A percentile compares a stretch with the other conserved stretches of the same genome.
Conservation (phyloP, 371 early-diverging fungal species). For the Mucor velutinosus region DNA sequence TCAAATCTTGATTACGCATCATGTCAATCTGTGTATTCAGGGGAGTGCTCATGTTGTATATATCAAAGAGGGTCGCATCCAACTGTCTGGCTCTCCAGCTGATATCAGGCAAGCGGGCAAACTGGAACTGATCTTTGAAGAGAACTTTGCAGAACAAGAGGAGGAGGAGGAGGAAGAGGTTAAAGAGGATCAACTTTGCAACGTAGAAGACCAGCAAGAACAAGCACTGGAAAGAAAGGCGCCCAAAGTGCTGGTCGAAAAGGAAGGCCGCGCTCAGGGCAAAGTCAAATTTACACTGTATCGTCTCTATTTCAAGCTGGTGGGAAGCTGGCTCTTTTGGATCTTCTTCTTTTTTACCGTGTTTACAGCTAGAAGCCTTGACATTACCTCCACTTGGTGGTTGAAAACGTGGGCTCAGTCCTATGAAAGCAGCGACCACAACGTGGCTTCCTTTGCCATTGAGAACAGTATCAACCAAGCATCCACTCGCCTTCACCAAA, state of each 20-base stretch:
- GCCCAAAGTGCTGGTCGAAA: constrained; percentile 25
- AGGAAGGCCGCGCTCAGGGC: constrained; percentile 43
- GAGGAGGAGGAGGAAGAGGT: neutral
- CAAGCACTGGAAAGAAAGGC: constrained; percentile 11
- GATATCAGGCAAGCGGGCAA: constrained; percentile 49
- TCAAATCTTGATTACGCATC: constrained; percentile 87
- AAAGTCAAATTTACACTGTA: constrained; percentile 49
- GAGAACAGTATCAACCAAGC: neutral
- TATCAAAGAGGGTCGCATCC: constrained; percentile 59
- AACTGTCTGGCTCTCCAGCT: constrained; percentile 42
- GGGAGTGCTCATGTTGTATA: constrained; percentile 68
- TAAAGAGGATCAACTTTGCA: neutral
- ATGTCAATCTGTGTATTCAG: constrained; percentile 75
- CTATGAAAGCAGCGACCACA: constrained; percentile 13
- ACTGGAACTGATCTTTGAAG: constrained; percentile 14
- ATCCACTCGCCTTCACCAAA: neutral
- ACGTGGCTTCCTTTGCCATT: neutral
- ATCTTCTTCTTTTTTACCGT: constrained; percentile 30
- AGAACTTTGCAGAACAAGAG: neutral
- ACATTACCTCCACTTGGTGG: constrained; percentile 49
- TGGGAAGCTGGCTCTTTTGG: constrained; percentile 49
- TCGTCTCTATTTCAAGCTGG: constrained; percentile 35
- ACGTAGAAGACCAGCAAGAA: neutral
- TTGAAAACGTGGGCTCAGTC: constrained; percentile 55
- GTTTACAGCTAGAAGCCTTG: constrained; percentile 33